Conservation (phyloP, 2,329 filamentous ascomycete species). For the Sarocladiaceae sp. region DNA sequence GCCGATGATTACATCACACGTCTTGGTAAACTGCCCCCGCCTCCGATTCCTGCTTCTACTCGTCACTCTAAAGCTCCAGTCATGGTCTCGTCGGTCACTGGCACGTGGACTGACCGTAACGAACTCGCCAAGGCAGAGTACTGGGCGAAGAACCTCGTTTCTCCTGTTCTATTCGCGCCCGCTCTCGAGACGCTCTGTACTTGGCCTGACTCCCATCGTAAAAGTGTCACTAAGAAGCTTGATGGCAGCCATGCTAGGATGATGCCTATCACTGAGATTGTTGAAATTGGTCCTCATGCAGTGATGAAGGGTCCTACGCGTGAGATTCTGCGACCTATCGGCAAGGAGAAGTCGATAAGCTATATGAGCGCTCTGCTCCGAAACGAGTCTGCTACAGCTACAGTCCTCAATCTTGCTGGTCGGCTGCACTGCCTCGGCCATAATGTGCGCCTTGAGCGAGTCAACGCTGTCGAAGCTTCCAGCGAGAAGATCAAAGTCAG, state of each 20-base stretch:
- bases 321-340: conserved; percentile 21
- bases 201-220: neutral
- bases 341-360: neutral
- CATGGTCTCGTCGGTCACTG: no score
- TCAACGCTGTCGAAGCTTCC: neutral
- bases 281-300: conserved; percentile 19
- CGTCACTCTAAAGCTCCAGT: no score
- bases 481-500: neutral
- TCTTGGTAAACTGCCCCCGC: no score
- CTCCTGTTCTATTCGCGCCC: conserved; percentile 10
- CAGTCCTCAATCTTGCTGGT: no score
- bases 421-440: no score
- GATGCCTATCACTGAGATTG: conserved; percentile 1
- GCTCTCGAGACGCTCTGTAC: conserved; percentile 6
- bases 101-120: no score
- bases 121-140: conserved; percentile 7
- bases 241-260: no score
- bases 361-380: conserved; percentile 4
- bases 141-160: conserved; percentile 14
- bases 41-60: no score
- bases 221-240: no score
- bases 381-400: neutral
- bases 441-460: no score
- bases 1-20: conserved; percentile 6
- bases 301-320: conserved; percentile 28